Evolutionary conservation across 805 yeast species (phyloP).

Genomic region (Metschnikowia dekortorum): DNA sequence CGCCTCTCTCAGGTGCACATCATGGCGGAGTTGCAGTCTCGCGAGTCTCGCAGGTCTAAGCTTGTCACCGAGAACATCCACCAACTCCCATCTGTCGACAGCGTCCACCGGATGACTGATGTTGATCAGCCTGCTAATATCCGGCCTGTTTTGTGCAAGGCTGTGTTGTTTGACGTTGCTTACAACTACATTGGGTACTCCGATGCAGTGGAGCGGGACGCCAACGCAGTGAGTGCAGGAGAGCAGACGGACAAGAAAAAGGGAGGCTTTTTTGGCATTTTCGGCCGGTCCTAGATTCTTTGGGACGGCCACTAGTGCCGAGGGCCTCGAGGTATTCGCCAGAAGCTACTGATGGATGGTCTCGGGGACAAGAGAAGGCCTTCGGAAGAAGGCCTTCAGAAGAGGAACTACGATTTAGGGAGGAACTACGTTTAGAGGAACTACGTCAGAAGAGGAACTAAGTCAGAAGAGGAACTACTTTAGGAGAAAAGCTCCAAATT

Average conservation of each 20-base stretch:
- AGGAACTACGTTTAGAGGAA: too few species aligned
- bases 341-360: too few species aligned
- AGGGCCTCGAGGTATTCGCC: slow-evolving; percentile 21
- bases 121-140: slow-evolving; percentile 26
- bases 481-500: too few species aligned
- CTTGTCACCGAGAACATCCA: slow-evolving; percentile 45
- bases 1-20: slow-evolving; percentile 33
- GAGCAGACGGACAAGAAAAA: slow-evolving; percentile 40
- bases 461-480: too few species aligned
- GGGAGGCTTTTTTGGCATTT: slow-evolving; percentile 68
- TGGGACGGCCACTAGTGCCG: background rate
- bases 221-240: slow-evolving; percentile 9
- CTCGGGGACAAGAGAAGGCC: too few species aligned
- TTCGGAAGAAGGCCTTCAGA: too few species aligned
- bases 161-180: slow-evolving; percentile 88
- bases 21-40: slow-evolving; percentile 42
- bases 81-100: slow-evolving; percentile 29
- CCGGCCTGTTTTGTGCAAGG: slow-evolving; percentile 70
- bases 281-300: slow-evolving; percentile 34
- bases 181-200: slow-evolving; percentile 69
- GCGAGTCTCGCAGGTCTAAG: slow-evolving; percentile 15
- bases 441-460: too few species aligned
- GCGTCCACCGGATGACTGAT: slow-evolving; percentile 20
- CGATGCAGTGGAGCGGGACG: slow-evolving; percentile 16
- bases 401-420: too few species aligned